Percentiles rank a stretch among this genome's conserved stretches.
Conservation (phyloP, 768 basidiomycete genomes). For the Boletus barrowsii region DNA sequence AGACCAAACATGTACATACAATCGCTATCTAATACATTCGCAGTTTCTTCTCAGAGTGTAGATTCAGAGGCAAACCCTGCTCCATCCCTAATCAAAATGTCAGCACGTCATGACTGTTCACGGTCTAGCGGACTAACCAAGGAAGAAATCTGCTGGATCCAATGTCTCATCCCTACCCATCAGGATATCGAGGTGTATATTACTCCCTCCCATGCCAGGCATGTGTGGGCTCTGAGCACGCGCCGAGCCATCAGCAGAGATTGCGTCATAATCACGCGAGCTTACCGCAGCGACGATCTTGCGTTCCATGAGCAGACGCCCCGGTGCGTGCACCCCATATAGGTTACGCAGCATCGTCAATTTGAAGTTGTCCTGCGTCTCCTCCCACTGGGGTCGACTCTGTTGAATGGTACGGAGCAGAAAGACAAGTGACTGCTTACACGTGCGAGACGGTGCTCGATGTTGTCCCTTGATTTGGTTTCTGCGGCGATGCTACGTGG, state of each 20-base stretch:
- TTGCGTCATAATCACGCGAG: neutral
- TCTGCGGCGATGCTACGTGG: constrained; percentile 78
- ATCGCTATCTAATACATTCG: constrained; percentile 29
- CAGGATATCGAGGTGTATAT: constrained; percentile 88
- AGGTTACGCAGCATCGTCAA: constrained; percentile 81
- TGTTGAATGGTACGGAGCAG: neutral
- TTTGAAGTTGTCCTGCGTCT: constrained; percentile 84
- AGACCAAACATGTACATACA: constrained; percentile 27
- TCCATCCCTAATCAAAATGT: constrained; percentile 47
- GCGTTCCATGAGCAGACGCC: constrained; percentile 92
- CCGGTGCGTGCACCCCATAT: constrained; percentile 85
- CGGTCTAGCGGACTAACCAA: constrained; percentile 44
- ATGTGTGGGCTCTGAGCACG: constrained; percentile 58
- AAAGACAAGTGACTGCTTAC: constrained; percentile 41
- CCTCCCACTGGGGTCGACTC: constrained; percentile 71
- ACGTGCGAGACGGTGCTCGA: constrained; percentile 73
- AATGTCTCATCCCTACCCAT: constrained; percentile 90
- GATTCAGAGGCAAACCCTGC: constrained; percentile 45
- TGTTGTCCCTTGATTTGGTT: constrained; percentile 53
- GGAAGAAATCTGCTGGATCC: constrained; percentile 76
- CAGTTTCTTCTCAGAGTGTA: constrained; percentile 59
- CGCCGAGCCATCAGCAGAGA: neutral
- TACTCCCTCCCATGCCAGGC: constrained; percentile 62
- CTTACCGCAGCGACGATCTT: constrained; percentile 73
- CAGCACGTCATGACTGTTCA: constrained; percentile 1